phyloP scores from a whole-genome alignment of 441 rosid species.

The Macaranga tanarius region DNA sequence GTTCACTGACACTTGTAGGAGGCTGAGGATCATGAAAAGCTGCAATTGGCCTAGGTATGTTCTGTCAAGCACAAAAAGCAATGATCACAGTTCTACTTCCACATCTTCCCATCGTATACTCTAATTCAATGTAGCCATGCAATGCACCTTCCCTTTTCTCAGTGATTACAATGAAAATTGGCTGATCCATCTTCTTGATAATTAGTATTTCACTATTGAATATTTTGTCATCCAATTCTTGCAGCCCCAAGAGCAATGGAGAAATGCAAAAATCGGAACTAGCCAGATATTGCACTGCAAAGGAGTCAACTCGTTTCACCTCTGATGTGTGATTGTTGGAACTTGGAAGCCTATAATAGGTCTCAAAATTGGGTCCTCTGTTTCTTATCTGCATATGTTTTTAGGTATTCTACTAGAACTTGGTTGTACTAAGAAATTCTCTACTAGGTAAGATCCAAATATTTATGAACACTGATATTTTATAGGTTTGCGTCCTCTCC shows the following conservation, averaged over 20 bases:
- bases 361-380: conserved; percentile 4
- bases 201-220: background rate
- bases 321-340: conserved; percentile 5
- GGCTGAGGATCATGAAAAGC: conserved; percentile 76
- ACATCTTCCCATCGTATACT: background rate
- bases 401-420: conserved; percentile 18
- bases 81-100: background rate
- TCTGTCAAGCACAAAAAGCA: background rate
- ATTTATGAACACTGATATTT: conserved; percentile 16
- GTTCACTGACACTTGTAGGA: conserved; percentile 64
- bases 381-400: conserved; percentile 15
- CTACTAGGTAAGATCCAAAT: conserved; percentile 15
- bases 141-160: too few species aligned
- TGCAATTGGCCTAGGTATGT: conserved; percentile 69
- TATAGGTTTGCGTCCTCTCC: conserved; percentile 16
- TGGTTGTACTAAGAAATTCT: conserved; percentile 13
- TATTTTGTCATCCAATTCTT: conserved; percentile 19
- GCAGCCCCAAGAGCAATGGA: conserved; percentile 81
- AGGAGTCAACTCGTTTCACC: background rate
- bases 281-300: conserved; percentile 11
- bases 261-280: conserved; percentile 56
- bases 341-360: conserved; percentile 3
- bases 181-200: background rate
- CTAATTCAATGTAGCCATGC: too few species aligned
- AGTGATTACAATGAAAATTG: too few species aligned